Percentiles rank a stretch among this genome's conserved stretches.
Evolutionary conservation across 208 protist species (phyloP).

Genomic region (Trypanosoma grayi): DNA sequence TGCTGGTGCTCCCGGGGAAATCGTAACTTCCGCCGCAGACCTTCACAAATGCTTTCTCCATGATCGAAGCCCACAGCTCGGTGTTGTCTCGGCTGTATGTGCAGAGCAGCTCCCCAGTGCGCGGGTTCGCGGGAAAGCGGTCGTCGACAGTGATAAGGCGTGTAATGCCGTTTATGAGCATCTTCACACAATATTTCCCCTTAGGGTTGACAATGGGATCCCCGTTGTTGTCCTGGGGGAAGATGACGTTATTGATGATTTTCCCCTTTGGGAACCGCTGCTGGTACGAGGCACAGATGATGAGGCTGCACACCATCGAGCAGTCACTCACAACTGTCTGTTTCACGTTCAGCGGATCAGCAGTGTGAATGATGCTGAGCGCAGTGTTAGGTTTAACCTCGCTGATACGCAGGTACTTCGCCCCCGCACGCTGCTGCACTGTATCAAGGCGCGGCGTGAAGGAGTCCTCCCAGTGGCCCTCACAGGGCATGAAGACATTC

Average conservation of each 20-base stretch:
- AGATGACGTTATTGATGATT: slow-evolving; percentile 88
- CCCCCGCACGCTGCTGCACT: slow-evolving; percentile 30
- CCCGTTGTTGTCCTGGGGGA: slow-evolving; percentile 74
- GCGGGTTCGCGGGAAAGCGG: slow-evolving; percentile 60
- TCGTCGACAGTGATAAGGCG: slow-evolving; percentile 89
- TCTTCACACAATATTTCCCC: slow-evolving; percentile 90
- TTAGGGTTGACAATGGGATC: slow-evolving; percentile 79
- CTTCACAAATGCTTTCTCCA: slow-evolving; percentile 90
- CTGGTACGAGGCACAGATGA: slow-evolving; percentile 79
- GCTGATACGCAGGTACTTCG: slow-evolving; percentile 27
- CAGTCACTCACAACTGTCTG: slow-evolving; percentile 89
- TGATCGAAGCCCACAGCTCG: slow-evolving; percentile 78
- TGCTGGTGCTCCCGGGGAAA: slow-evolving; percentile 80
- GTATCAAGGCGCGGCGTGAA: slow-evolving; percentile 31
- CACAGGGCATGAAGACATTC: slow-evolving; percentile 85
- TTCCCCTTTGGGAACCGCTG: slow-evolving; percentile 77
- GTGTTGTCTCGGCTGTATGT: slow-evolving; percentile 27
- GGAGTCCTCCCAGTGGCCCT: slow-evolving; percentile 36
- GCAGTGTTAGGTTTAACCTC: slow-evolving; percentile 6
- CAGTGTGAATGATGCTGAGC: slow-evolving; percentile 49
- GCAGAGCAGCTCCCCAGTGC: slow-evolving; percentile 30
- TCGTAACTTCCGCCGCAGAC: slow-evolving; percentile 85
- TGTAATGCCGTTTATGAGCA: slow-evolving; percentile 91
- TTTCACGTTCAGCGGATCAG: slow-evolving; percentile 76
- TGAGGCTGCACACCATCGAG: slow-evolving; percentile 78